Evolutionary conservation across 2,329 filamentous ascomycete genomes (phyloP).

Genomic region (Lecanosticta acicola): DNA sequence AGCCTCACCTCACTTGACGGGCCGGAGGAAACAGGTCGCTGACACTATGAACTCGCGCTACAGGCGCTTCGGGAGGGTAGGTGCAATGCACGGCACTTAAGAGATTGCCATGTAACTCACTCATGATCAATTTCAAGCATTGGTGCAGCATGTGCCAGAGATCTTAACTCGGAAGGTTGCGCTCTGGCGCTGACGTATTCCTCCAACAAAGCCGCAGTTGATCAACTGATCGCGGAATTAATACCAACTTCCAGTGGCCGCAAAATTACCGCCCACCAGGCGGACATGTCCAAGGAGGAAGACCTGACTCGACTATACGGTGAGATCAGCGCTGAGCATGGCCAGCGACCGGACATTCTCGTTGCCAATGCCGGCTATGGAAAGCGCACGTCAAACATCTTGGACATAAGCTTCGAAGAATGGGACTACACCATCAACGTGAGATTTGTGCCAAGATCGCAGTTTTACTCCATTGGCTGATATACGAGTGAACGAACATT

Average conservation of each 20-base stretch:
- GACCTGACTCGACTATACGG: slow-evolving; percentile 52
- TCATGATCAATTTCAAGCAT: slow-evolving; percentile 42
- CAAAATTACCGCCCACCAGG: slow-evolving; percentile 51
- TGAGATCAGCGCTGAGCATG: slow-evolving; percentile 50
- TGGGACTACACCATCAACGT: slow-evolving; percentile 57
- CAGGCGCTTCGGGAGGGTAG: slow-evolving; percentile 54
- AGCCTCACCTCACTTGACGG: too few species aligned
- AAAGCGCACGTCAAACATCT: slow-evolving; percentile 47
- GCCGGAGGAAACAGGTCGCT: background rate
- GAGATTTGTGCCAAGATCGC: too few species aligned
- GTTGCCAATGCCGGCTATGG: slow-evolving; percentile 63
- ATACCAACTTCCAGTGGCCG: slow-evolving; percentile 26
- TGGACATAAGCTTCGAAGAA: slow-evolving; percentile 58
- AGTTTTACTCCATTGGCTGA: too few species aligned
- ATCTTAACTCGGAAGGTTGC: slow-evolving; percentile 49
- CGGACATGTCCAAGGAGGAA: slow-evolving; percentile 52
- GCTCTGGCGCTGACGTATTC: slow-evolving; percentile 57
- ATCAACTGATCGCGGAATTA: slow-evolving; percentile 37
- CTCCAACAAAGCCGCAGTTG: slow-evolving; percentile 45
- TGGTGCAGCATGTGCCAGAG: slow-evolving; percentile 53
- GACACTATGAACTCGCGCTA: background rate
- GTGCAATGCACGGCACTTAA: too few species aligned
- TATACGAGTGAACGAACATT: too few species aligned
- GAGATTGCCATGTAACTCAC: too few species aligned
- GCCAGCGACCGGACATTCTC: slow-evolving; percentile 55